Conservation (phyloP, 1,139 yeast genomes). For the Scheffersomyces quercinus region DNA sequence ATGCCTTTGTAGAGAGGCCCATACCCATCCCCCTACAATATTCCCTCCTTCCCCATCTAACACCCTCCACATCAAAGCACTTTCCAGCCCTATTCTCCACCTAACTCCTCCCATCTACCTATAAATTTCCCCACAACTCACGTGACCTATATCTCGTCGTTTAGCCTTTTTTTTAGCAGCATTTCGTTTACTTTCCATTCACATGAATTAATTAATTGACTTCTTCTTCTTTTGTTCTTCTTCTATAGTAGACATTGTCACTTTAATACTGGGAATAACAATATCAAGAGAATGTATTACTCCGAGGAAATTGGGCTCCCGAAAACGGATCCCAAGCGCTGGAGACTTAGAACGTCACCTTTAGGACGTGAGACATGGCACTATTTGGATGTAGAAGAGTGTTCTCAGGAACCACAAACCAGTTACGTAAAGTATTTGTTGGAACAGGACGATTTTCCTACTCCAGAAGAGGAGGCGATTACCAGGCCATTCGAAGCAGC, state of each 20-base stretch:
- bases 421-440: slow-evolving; percentile 60
- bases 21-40: too few species aligned
- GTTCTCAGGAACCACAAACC: slow-evolving; percentile 49
- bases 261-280: too few species aligned
- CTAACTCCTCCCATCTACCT: too few species aligned
- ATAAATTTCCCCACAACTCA: too few species aligned
- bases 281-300: slow-evolving; percentile 35
- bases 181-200: too few species aligned
- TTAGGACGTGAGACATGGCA: slow-evolving; percentile 86
- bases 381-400: slow-evolving; percentile 49
- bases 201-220: too few species aligned
- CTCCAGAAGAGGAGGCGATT: slow-evolving; percentile 34
- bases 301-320: slow-evolving; percentile 66
- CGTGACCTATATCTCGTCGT: too few species aligned
- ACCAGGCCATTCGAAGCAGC: slow-evolving; percentile 63
- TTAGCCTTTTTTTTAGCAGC: too few species aligned
- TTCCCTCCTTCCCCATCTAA: too few species aligned
- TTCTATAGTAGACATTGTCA: neutral
- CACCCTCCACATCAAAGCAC: too few species aligned
- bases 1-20: too few species aligned
- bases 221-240: neutral
- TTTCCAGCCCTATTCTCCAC: too few species aligned
- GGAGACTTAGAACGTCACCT: slow-evolving; percentile 74
- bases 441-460: slow-evolving; percentile 43
- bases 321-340: slow-evolving; percentile 65